Conservation (phyloP, 2,329 filamentous ascomycete species). For the Aplosporella prunicola region DNA sequence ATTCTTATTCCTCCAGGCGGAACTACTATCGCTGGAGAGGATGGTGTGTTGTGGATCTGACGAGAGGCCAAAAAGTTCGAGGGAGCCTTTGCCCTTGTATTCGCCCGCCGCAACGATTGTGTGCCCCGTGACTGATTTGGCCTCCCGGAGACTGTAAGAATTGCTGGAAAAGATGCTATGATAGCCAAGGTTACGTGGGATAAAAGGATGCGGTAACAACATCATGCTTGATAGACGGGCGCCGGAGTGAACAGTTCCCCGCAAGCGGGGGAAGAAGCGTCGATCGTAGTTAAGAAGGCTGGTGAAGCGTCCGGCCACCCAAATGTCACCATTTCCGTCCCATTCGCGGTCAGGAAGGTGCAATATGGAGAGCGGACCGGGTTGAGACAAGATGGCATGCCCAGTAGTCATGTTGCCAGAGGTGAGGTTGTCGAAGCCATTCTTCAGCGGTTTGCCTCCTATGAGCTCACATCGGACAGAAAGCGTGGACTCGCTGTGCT, state of each 20-base stretch:
- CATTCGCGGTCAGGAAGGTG: conserved; percentile 55
- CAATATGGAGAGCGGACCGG: conserved; percentile 72
- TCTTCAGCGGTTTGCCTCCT: conserved; percentile 13
- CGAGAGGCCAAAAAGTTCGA: conserved; percentile 72
- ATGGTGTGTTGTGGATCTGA: conserved; percentile 25
- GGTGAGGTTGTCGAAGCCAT: conserved; percentile 28
- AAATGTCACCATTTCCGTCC: conserved; percentile 66
- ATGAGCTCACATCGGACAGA: conserved; percentile 23
- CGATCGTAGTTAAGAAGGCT: conserved; percentile 84
- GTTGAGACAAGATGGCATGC: conserved; percentile 67
- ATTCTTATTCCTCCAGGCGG: conserved; percentile 17
- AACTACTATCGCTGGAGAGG: conserved; percentile 20
- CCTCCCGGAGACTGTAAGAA: no score
- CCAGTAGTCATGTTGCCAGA: neutral
- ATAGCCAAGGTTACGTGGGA: conserved; percentile 50
- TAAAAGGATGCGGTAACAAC: conserved; percentile 58
- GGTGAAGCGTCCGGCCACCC: conserved; percentile 80
- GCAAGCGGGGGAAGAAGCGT: conserved; percentile 69
- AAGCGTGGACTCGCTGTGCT: conserved; percentile 5
- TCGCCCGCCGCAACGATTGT: conserved; percentile 77
- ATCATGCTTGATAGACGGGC: conserved; percentile 66
- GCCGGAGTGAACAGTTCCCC: conserved; percentile 73
- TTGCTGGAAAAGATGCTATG: conserved; percentile 46
- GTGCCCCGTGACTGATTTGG: conserved; percentile 40
- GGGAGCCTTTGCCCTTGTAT: conserved; percentile 82